phyloP scores from a whole-genome alignment of 495 filamentous ascomycete genomes.

The Penicillium roqueforti region DNA sequence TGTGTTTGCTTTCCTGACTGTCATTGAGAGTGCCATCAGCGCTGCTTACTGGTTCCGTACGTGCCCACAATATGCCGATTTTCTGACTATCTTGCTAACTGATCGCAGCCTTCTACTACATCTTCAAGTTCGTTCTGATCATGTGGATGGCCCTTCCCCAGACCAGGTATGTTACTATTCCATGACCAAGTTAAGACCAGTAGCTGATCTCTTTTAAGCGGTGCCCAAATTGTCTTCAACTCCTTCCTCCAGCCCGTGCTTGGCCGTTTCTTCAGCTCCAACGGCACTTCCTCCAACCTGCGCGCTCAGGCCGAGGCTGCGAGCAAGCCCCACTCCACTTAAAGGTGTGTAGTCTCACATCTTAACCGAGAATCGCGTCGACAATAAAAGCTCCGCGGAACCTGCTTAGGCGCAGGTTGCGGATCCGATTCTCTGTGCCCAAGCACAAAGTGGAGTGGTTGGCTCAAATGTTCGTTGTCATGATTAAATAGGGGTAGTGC shows the following conservation, averaged over 20 bases:
- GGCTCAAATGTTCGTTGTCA: constrained; percentile 8
- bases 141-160: constrained; percentile 96
- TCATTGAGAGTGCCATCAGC: constrained; percentile 86
- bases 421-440: constrained; percentile 18
- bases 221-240: constrained; percentile 93
- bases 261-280: constrained; percentile 77
- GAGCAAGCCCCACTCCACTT: constrained; percentile 45
- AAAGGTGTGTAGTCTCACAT: constrained; percentile 11
- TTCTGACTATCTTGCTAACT: constrained; percentile 6
- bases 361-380: constrained; percentile 18
- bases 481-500: constrained; percentile 5
- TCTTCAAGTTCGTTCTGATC: constrained; percentile 96
- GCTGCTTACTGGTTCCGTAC: constrained; percentile 98
- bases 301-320: constrained; percentile 84
- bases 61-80: constrained; percentile 19
- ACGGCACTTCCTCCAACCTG: constrained; percentile 81
- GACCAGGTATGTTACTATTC: constrained; percentile 65
- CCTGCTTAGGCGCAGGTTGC: constrained; percentile 7
- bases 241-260: constrained; percentile 90
- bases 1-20: constrained; percentile 87
- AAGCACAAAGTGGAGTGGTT: constrained; percentile 10
- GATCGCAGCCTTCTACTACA: constrained; percentile 86
- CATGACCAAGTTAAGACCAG: neutral
- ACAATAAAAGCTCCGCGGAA: constrained; percentile 12
- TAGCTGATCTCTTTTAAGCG: constrained; percentile 52